Evolutionary conservation across 1,284 basidiomycete species (phyloP).

Genomic region (Papiliotrema flavescens): DNA sequence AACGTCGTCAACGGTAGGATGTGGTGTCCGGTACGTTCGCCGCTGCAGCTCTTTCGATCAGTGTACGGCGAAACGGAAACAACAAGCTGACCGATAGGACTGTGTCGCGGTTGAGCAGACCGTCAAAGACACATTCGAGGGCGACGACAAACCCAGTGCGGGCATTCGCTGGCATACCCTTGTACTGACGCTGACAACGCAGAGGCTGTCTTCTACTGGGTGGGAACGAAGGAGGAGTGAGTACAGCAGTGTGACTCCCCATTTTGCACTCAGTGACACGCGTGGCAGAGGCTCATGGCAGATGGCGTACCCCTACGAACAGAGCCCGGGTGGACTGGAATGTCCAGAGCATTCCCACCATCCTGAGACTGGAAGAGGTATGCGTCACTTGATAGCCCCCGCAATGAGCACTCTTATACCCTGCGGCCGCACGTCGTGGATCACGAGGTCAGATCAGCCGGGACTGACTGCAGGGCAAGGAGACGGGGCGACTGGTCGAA

Average conservation of each 20-base stretch:
- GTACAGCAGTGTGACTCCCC: too few species aligned
- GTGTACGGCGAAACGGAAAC: not conserved
- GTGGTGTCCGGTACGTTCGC: conserved; percentile 51
- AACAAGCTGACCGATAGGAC: conserved; percentile 55
- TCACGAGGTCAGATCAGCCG: not conserved
- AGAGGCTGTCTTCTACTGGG: conserved; percentile 65
- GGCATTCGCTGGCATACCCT: not conserved
- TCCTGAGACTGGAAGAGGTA: conserved; percentile 65
- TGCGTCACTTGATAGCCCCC: conserved; percentile 38
- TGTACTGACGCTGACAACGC: not conserved
- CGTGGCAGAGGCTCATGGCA: conserved; percentile 3
- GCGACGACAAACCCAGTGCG: conserved; percentile 54
- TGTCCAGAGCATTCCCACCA: conserved; percentile 65
- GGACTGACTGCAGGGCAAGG: conserved; percentile 51
- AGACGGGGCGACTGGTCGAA: conserved; percentile 61
- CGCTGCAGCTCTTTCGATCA: too few species aligned
- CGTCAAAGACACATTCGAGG: conserved; percentile 59
- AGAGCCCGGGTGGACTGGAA: conserved; percentile 64
- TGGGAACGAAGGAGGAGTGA: conserved; percentile 66
- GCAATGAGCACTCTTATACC: not conserved
- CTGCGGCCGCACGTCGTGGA: not conserved
- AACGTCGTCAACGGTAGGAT: conserved; percentile 45
- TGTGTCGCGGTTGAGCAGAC: conserved; percentile 63
- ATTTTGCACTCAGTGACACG: too few species aligned
- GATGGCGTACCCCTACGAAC: conserved; percentile 51